Evolutionary conservation across 306 rosid genomes (phyloP).

Genomic region (Macrotyloma uniflorum): DNA sequence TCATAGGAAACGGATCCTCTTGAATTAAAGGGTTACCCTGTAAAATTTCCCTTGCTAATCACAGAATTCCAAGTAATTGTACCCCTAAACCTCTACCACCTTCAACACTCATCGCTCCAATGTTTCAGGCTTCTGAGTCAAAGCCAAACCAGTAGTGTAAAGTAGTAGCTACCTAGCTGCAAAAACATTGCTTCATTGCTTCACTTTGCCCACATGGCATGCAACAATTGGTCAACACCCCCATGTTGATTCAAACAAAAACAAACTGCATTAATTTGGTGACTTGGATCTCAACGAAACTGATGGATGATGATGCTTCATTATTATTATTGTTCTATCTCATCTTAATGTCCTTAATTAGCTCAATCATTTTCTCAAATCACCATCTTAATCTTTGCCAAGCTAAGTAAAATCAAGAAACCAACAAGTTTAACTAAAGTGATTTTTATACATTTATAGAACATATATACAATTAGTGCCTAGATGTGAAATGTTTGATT

Average conservation of each 20-base stretch:
- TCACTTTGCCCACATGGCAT: constrained; percentile 40
- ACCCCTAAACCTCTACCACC: constrained; percentile 19
- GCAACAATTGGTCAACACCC: constrained; percentile 35
- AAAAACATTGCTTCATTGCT: background rate
- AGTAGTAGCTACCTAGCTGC: too few relatives aligned
- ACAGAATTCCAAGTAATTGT: constrained; percentile 38
- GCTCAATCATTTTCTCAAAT: constrained; percentile 35
- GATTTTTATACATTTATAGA: background rate
- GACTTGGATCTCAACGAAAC: constrained; percentile 41
- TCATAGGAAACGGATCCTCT: constrained; percentile 50
- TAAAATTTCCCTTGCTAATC: constrained; percentile 41
- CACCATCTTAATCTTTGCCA: constrained; percentile 15
- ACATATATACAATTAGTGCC: background rate
- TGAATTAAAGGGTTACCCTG: background rate
- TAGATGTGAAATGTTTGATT: constrained; percentile 15
- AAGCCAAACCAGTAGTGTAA: background rate
- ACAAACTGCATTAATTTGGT: background rate
- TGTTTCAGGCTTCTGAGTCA: constrained; percentile 43
- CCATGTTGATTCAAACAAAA: background rate
- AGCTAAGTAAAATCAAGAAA: constrained; percentile 31
- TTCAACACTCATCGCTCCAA: constrained; percentile 43
- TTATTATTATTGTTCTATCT: background rate
- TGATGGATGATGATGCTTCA: constrained; percentile 28
- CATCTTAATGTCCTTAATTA: constrained; percentile 24
- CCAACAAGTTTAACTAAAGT: constrained; percentile 19